These are phyloP conservation scores for Linnemannia elongata DNA, from an alignment of 192 early-diverging fungal genomes.

Conservation along the genomic window DNA sequence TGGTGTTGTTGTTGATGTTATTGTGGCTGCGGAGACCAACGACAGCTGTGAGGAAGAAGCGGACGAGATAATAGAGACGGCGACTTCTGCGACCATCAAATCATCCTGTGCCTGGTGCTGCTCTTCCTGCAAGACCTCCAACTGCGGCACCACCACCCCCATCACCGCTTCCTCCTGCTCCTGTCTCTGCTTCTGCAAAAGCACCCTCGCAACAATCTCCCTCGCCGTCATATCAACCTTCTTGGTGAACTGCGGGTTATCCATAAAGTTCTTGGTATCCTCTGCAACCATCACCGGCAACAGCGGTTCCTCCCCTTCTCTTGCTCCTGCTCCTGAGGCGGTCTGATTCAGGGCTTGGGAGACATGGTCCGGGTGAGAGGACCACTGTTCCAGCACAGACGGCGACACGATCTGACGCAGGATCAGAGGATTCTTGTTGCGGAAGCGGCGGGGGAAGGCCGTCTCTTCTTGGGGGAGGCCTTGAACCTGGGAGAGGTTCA, in stretches of 20 bases:
- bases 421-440: slow-evolving; percentile 35
- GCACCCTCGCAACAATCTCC: slow-evolving; percentile 30
- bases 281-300: slow-evolving; percentile 57
- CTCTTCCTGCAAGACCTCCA: neutral
- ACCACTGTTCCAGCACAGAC: slow-evolving; percentile 27
- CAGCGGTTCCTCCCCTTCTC: neutral
- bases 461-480: slow-evolving; percentile 25
- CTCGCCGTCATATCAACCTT: slow-evolving; percentile 41
- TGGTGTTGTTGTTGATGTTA: slow-evolving; percentile 10
- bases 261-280: slow-evolving; percentile 60
- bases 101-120: neutral
- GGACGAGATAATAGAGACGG: neutral
- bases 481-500: neutral
- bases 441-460: slow-evolving; percentile 40
- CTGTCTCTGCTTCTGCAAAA: neutral
- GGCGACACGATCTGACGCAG: slow-evolving; percentile 42
- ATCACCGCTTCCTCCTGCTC: neutral
- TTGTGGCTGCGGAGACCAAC: neutral
- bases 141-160: neutral
- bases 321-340: slow-evolving; percentile 4
- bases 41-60: neutral
- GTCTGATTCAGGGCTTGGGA: slow-evolving; percentile 19
- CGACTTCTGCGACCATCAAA: neutral
- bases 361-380: slow-evolving; percentile 36
- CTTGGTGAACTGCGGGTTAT: slow-evolving; percentile 52